Evolutionary conservation across 106 monocot genomes (phyloP), one percentile per base, ranked within the genome.

Genomic region (Acorus gramineus): DNA sequence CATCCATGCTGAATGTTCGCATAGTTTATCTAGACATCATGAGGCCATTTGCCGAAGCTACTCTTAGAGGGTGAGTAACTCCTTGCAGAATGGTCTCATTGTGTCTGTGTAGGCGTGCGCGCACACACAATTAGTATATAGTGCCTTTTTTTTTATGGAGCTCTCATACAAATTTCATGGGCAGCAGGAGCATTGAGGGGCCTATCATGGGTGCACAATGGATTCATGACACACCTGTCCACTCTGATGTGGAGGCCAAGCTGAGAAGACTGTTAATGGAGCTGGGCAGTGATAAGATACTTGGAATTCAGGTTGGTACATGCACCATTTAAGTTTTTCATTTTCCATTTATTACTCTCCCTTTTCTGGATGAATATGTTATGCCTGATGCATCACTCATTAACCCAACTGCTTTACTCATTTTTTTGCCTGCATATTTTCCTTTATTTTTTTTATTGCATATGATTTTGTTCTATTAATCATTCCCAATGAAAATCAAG

Each of bases 11-110:
- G 67, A 77, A 91, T 84, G 91, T 88, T 55, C 80, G 83, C 42
- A 92, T 98, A 73, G 67, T 81, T 53, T 98, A 98, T 64, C 56
- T 81, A 57, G 96, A 98, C 11, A 92, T 98, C 55, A 98, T 98
- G 96, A 91, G 70, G 64, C 96, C 96, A 65, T 98, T 98, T 84
- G 96, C 96, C 63, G 96, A 98, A 64, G 77, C 81, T 57, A 66
- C 91, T 77, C 64, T 98, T 8, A 66, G 72, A 62, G 85, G 84
- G 96, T 98, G 62, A 76, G 84, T 59, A 46, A 60, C 44, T 3
- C 7, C 54, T 48, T 2, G 55, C 14, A 61, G 43, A 28, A 61
- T 4, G 59, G 61, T 42, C 49, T 66, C 47, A 63, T 64, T 49
- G 2, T 69, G 43, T 28, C 0, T 28, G 28, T 28, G 28, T 28